Evolutionary conservation across 1,284 basidiomycete genomes (phyloP).

Genomic region (Malassezia sp.): DNA sequence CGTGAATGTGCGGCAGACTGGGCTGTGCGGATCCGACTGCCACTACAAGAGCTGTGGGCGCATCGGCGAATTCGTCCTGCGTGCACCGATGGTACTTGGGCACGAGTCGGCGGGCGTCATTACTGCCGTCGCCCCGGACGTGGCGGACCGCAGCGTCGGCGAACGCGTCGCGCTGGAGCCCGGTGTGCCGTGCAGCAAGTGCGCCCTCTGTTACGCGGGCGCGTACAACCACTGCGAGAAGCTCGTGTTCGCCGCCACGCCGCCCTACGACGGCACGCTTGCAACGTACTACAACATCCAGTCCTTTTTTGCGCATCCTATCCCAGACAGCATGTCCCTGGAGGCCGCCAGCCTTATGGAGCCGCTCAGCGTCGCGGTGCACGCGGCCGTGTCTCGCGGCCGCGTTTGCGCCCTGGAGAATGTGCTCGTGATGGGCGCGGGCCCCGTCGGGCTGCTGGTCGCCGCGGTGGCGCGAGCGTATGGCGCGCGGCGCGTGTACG

Average conservation of each 20-base stretch:
- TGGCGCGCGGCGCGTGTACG: slow-evolving; percentile 46
- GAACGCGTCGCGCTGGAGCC: slow-evolving; percentile 79
- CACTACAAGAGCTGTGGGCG: slow-evolving; percentile 40
- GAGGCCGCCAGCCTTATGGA: slow-evolving; percentile 62
- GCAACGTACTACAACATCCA: slow-evolving; percentile 53
- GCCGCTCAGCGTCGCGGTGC: slow-evolving; percentile 80
- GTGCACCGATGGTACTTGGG: slow-evolving; percentile 65
- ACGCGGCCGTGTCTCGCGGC: slow-evolving; percentile 70
- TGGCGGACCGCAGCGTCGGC: slow-evolving; percentile 64
- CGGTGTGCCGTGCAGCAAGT: slow-evolving; percentile 61
- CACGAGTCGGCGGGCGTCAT: slow-evolving; percentile 56
- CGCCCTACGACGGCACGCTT: slow-evolving; percentile 77
- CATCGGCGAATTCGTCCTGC: slow-evolving; percentile 59
- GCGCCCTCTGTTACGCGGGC: slow-evolving; percentile 50
- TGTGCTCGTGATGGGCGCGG: slow-evolving; percentile 63
- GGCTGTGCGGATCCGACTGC: slow-evolving; percentile 61
- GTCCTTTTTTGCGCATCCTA: slow-evolving; percentile 39
- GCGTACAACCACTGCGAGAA: slow-evolving; percentile 51
- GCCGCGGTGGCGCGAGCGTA: slow-evolving; percentile 81
- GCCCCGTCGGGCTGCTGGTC: slow-evolving; percentile 79
- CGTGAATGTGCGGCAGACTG: slow-evolving; percentile 79
- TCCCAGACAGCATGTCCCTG: slow-evolving; percentile 48
- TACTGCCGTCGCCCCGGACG: slow-evolving; percentile 57
- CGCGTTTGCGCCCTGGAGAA: slow-evolving; percentile 52
- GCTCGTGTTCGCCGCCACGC: slow-evolving; percentile 75